These are phyloP conservation scores for Sclerotinia trifoliorum DNA, from an alignment of 2,329 filamentous ascomycete genomes.

Conservation along the genomic window DNA sequence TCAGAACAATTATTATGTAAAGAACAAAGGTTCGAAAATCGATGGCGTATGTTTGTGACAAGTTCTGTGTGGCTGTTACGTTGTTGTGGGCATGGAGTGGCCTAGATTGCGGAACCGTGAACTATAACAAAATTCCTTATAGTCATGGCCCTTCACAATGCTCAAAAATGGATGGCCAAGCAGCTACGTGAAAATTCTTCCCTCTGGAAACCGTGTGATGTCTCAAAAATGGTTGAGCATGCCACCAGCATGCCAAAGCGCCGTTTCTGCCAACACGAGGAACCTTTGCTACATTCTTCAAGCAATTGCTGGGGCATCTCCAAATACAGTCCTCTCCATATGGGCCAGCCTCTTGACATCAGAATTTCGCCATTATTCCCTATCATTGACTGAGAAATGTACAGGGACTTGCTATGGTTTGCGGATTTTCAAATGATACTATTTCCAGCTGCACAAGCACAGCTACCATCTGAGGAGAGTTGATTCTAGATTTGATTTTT, in stretches of 20 bases:
- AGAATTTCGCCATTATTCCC: slow-evolving; percentile 44
- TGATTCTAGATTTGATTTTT: slow-evolving; percentile 39
- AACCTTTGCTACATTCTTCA: slow-evolving; percentile 50
- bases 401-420: slow-evolving; percentile 45
- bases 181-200: slow-evolving; percentile 55
- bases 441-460: slow-evolving; percentile 46
- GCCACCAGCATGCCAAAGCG: slow-evolving; percentile 51
- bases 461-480: slow-evolving; percentile 45
- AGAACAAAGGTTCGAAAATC: slow-evolving; percentile 57
- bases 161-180: slow-evolving; percentile 52
- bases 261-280: slow-evolving; percentile 50
- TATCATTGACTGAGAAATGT: slow-evolving; percentile 52
- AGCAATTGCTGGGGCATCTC: slow-evolving; percentile 56
- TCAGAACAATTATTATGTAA: slow-evolving; percentile 54
- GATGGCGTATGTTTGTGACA: slow-evolving; percentile 56
- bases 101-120: slow-evolving; percentile 28
- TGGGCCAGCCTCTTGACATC: slow-evolving; percentile 46
- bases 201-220: slow-evolving; percentile 48
- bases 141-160: slow-evolving; percentile 45
- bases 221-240: slow-evolving; percentile 55
- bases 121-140: slow-evolving; percentile 31
- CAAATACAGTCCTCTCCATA: slow-evolving; percentile 49
- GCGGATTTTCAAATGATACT: slow-evolving; percentile 49
- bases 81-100: too few species aligned
- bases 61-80: slow-evolving; percentile 42